Percentiles rank a stretch among this genome's conserved stretches.
Evolutionary conservation across 148 eudicot species (phyloP).

Genomic region (Dianthus caryophyllus): DNA sequence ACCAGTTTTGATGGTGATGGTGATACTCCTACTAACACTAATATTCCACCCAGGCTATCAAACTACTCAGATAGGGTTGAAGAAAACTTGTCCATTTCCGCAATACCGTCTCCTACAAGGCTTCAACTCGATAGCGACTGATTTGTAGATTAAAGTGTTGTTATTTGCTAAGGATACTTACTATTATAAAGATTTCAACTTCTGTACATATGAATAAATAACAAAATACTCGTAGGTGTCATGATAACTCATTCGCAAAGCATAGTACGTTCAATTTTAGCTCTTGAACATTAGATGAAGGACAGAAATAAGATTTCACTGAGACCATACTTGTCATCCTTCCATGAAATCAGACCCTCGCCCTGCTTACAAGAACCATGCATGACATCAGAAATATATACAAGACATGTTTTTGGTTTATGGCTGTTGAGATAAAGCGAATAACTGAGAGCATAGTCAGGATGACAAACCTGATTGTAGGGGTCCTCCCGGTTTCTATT

Average conservation of each 20-base stretch:
- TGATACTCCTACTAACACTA: conserved; percentile 1
- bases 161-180: neutral
- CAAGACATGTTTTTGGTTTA: neutral
- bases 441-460: neutral
- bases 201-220: too few species aligned
- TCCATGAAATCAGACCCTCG: neutral
- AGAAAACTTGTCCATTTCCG: conserved; percentile 1
- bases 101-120: conserved; percentile 1
- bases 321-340: neutral
- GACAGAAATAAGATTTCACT: too few species aligned
- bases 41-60: conserved; percentile 24
- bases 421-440: neutral
- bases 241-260: too few species aligned
- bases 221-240: too few species aligned
- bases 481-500: conserved; percentile 2
- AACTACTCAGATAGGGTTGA: conserved; percentile 18
- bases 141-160: neutral
- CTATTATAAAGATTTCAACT: too few species aligned
- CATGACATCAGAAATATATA: neutral
- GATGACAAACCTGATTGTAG: neutral
- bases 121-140: too few species aligned
- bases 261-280: too few species aligned
- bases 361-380: conserved; percentile 4
- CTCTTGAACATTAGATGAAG: too few species aligned
- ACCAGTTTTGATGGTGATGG: conserved; percentile 4